Percentiles rank a stretch among this genome's conserved stretches.
phyloP scores from a whole-genome alignment of 1,284 basidiomycete genomes.

The Ustilago curta region DNA sequence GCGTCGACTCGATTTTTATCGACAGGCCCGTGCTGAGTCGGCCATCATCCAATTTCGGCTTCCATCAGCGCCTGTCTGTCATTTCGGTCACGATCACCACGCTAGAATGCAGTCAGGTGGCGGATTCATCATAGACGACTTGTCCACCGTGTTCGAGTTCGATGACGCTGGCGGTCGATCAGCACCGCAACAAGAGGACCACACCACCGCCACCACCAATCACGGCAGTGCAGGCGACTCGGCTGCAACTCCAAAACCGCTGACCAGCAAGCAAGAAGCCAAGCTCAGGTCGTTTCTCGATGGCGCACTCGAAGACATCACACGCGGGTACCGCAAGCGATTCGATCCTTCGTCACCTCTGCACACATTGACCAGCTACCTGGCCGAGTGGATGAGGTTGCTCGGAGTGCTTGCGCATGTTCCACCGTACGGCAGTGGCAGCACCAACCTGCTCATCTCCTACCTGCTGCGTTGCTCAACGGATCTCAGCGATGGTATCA shows the following conservation, averaged over 20 bases:
- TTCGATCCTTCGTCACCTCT: constrained; percentile 49
- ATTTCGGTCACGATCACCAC: neutral
- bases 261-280: constrained; percentile 53
- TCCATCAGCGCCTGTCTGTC: neutral
- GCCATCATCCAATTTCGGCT: constrained; percentile 9
- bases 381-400: constrained; percentile 44
- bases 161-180: constrained; percentile 12
- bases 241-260: constrained; percentile 36
- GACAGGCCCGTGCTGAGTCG: constrained; percentile 14
- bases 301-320: constrained; percentile 47
- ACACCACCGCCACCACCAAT: too few species aligned
- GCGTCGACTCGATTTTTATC: neutral
- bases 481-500: constrained; percentile 59
- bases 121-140: constrained; percentile 48
- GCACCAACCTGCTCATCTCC: constrained; percentile 54
- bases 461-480: constrained; percentile 59
- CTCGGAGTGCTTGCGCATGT: constrained; percentile 51
- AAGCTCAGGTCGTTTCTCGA: constrained; percentile 58
- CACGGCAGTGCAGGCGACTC: constrained; percentile 5
- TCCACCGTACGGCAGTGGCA: constrained; percentile 50
- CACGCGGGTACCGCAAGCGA: constrained; percentile 53
- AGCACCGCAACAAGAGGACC: neutral
- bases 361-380: constrained; percentile 40
- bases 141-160: constrained; percentile 34
- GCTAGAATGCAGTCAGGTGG: constrained; percentile 36